Evolutionary conservation across 345 rosid species (phyloP), one percentile per base, ranked within the genome.

Genomic region (Crucihimalaya himalaica): DNA sequence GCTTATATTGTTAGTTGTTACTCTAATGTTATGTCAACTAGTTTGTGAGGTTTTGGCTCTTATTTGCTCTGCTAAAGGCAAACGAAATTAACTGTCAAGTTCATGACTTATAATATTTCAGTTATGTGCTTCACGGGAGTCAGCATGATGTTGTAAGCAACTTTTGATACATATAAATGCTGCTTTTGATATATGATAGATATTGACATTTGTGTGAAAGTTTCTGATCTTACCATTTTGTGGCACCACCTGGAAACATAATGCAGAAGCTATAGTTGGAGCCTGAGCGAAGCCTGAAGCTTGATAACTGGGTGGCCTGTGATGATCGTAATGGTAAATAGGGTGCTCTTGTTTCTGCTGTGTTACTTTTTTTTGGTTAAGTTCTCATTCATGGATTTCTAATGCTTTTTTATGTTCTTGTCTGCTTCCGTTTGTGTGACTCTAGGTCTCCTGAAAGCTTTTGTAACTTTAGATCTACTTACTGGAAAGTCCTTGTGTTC

Each of bases 281-380:
- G 40, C 73, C 35, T 55, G 68, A 34, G 12, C 8, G 48, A 55
- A 55, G 19, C 39, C 48, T 73, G 57, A 40, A 75, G 77, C 83
- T 60, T 47, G 59, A 14, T 5, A 75, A 48, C 25, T 16, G 43
- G 39, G 40, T 40, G 63, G 29, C 32, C 11, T 59, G 56, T 54
- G 57, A 62, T 31, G 51, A 52, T 63, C 12, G n/a, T 68, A 72
- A 69, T 67, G 68, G 76, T 78, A 78, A 78, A 75, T 31, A 18
- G 45, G 28, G 54, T 23, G 53, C 70, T 47, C 34, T 57, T 66
- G 23, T 66, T 59, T 48, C 37, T 10, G 20, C n/a, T 29, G 52
- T 55, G n/a, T 58, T 76, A 31, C 45, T 5, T 51, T 2, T 7
- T 21, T 45, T 51, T 52, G 13, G 11, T 37, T n/a, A 11, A 31